Conservation (phyloP, 75 land plant genomes). For the Pinus taeda region DNA sequence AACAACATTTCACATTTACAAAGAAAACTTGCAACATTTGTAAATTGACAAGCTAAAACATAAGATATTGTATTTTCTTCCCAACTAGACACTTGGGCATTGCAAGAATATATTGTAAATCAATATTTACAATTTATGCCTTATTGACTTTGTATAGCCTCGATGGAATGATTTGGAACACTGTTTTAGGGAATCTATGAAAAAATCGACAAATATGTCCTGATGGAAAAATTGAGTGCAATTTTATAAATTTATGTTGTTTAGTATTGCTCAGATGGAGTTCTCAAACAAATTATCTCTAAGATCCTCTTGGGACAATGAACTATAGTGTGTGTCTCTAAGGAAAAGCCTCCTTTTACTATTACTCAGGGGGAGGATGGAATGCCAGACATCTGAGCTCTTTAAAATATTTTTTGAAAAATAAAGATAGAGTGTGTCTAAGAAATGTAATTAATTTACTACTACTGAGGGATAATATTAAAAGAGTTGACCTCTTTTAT, state of each 20-base stretch:
- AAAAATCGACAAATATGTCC: background rate
- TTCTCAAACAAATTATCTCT: background rate
- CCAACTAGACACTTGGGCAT: background rate
- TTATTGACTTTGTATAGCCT: background rate
- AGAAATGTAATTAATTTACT: no score
- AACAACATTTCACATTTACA: constrained; percentile 2
- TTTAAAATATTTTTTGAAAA: no score
- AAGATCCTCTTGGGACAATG: background rate
- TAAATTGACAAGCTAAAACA: background rate
- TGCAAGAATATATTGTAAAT: background rate
- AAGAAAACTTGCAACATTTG: background rate
- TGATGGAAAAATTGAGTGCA: background rate
- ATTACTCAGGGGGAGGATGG: no score
- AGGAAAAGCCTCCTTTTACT: no score
- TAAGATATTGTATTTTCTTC: background rate
- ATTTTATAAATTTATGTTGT: no score
- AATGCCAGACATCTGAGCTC: no score
- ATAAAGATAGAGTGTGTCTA: no score
- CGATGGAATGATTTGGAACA: background rate
- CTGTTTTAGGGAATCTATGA: background rate
- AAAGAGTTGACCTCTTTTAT: no score
- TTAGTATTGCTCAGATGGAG: background rate
- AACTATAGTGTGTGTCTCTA: background rate
- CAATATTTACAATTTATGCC: no score
- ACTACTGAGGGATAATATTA: no score